A percentile compares a stretch with the other conserved stretches of the same genome.
phyloP scores from a whole-genome alignment of 1,284 basidiomycete species.

The Omphalotus olearius region DNA sequence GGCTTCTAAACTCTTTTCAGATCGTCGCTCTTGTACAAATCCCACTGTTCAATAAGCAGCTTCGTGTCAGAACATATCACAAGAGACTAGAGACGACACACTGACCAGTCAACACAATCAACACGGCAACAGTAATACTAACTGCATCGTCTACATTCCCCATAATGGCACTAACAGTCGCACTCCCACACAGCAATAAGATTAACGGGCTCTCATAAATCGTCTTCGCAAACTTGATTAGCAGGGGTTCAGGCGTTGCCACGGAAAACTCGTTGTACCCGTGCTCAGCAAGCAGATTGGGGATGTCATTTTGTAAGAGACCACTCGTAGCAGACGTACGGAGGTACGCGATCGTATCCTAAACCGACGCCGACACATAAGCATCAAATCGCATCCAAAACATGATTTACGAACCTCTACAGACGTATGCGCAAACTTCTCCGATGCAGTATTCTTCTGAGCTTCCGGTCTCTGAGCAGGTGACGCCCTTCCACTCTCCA shows the following conservation, averaged over 20 bases:
- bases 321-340: constrained; percentile 61
- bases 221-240: constrained; percentile 87
- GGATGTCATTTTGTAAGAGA: constrained; percentile 59
- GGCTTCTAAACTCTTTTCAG: constrained; percentile 92
- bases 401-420: constrained; percentile 47
- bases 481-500: constrained; percentile 22
- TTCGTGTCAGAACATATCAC: background rate
- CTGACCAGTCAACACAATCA: constrained; percentile 89
- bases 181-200: constrained; percentile 84
- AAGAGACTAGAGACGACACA: constrained; percentile 8
- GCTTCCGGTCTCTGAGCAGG: constrained; percentile 13
- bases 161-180: constrained; percentile 83
- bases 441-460: constrained; percentile 46
- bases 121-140: constrained; percentile 90
- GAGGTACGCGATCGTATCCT: constrained; percentile 70
- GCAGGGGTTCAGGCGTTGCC: constrained; percentile 73
- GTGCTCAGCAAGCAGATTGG: constrained; percentile 62
- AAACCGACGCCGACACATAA: constrained; percentile 6
- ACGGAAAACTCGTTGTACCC: constrained; percentile 96
- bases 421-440: constrained; percentile 51
- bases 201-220: constrained; percentile 95
- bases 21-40: constrained; percentile 93
- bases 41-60: constrained; percentile 57
- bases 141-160: constrained; percentile 94
- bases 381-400: background rate